Conservation (phyloP, 106 monocot species). For the Apostasia shenzhenica region DNA sequence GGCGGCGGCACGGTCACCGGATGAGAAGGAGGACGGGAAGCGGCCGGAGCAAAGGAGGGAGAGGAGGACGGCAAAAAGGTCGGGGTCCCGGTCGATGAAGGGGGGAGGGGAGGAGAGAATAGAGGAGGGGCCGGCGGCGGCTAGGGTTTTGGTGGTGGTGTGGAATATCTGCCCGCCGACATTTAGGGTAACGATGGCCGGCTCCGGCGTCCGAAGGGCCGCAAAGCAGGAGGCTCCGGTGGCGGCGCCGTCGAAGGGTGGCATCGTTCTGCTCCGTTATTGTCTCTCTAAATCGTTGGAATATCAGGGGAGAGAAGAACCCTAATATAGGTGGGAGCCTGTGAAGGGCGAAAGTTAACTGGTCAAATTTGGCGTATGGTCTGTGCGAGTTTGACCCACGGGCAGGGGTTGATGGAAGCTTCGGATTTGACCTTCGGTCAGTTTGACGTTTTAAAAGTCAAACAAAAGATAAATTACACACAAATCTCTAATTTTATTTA, state of each 20-base stretch:
- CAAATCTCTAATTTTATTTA: too few relatives aligned
- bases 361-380: slow-evolving; percentile 50
- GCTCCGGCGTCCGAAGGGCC: background rate
- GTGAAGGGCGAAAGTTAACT: too few relatives aligned
- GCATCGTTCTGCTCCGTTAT: slow-evolving; percentile 33
- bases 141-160: slow-evolving; percentile 46
- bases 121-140: slow-evolving; percentile 30
- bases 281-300: slow-evolving; percentile 34
- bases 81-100: slow-evolving; percentile 63
- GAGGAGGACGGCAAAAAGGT: slow-evolving; percentile 42
- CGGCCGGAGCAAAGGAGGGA: slow-evolving; percentile 26
- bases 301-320: background rate
- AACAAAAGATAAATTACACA: too few relatives aligned
- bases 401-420: slow-evolving; percentile 25
- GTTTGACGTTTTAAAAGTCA: too few relatives aligned
- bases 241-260: slow-evolving; percentile 2
- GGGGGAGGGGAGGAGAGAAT: slow-evolving; percentile 26
- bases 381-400: slow-evolving; percentile 43
- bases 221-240: slow-evolving; percentile 55
- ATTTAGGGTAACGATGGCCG: slow-evolving; percentile 32
- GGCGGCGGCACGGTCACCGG: slow-evolving; percentile 24
- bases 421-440: too few relatives aligned
- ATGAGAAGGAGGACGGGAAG: slow-evolving; percentile 24
- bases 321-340: too few relatives aligned
- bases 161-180: slow-evolving; percentile 63